Conservation (phyloP, 441 rosid species). For the Erodium moschatum region DNA sequence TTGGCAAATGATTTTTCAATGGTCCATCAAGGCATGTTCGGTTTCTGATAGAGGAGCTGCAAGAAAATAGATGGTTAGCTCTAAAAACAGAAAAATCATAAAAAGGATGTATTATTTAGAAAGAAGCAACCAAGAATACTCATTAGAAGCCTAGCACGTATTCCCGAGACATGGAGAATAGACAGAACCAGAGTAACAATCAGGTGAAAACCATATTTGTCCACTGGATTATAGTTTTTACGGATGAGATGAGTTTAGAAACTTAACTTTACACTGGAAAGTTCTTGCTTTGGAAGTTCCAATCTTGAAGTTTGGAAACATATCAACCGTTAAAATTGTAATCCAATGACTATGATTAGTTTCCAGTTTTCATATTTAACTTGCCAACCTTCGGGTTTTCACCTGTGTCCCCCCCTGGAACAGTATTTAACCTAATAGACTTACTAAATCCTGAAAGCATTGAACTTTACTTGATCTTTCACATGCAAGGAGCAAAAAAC, state of each 20-base stretch:
- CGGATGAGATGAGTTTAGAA: too few species aligned
- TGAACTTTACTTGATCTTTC: neutral
- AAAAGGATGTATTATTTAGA: neutral
- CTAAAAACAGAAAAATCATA: constrained; percentile 11
- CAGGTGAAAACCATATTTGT: too few species aligned
- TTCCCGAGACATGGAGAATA: neutral
- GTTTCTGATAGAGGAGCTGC: constrained; percentile 97
- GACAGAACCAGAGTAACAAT: too few species aligned
- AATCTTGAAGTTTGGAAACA: too few species aligned
- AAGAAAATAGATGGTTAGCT: constrained; percentile 21
- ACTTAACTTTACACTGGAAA: too few species aligned
- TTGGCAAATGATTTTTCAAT: constrained; percentile 32
- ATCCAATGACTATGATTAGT: too few species aligned
- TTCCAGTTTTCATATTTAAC: too few species aligned
- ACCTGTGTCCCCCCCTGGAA: neutral
- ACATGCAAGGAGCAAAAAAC: neutral
- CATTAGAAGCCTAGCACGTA: neutral
- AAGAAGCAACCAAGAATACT: neutral
- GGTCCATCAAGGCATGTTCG: constrained; percentile 88
- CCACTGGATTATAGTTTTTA: too few species aligned
- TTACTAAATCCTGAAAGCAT: neutral
- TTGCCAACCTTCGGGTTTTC: too few species aligned
- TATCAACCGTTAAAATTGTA: too few species aligned
- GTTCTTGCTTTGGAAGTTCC: too few species aligned
- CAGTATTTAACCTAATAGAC: neutral